Conservation (phyloP, 176 grass and related monocot species). For the Oryza brachyantha region DNA sequence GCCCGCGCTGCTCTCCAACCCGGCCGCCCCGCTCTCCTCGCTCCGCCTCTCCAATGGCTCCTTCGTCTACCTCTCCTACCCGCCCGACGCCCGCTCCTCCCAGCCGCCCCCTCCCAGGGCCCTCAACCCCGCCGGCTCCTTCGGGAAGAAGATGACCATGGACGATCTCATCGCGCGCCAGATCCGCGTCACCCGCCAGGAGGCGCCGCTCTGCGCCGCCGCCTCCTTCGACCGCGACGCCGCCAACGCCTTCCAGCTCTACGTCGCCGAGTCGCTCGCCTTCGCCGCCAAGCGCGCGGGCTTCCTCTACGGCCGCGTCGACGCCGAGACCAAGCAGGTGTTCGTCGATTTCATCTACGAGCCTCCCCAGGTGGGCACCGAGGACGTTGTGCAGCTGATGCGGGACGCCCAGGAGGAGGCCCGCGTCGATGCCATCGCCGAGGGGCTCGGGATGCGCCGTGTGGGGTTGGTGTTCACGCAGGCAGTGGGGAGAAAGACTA, state of each 20-base stretch:
- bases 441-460: slow-evolving; percentile 70
- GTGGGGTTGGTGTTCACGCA: slow-evolving; percentile 88
- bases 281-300: slow-evolving; percentile 83
- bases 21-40: slow-evolving; percentile 36
- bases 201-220: slow-evolving; percentile 60
- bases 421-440: slow-evolving; percentile 71
- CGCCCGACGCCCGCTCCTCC: slow-evolving; percentile 29
- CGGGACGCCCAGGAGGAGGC: slow-evolving; percentile 66
- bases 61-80: slow-evolving; percentile 64
- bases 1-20: slow-evolving; percentile 24
- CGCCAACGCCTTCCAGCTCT: slow-evolving; percentile 87
- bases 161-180: slow-evolving; percentile 94
- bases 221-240: slow-evolving; percentile 80
- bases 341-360: slow-evolving; percentile 94
- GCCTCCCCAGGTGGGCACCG: slow-evolving; percentile 69
- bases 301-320: slow-evolving; percentile 78
- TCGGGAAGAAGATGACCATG: slow-evolving; percentile 93
- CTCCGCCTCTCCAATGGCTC: slow-evolving; percentile 63
- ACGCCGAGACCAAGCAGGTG: slow-evolving; percentile 42
- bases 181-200: slow-evolving; percentile 94
- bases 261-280: slow-evolving; percentile 68
- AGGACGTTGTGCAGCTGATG: slow-evolving; percentile 58
- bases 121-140: slow-evolving; percentile 61
- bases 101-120: slow-evolving; percentile 40
- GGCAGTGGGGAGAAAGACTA: slow-evolving; percentile 78